phyloP scores from a whole-genome alignment of 768 basidiomycete genomes.

The Podaxis mareebaensis region DNA sequence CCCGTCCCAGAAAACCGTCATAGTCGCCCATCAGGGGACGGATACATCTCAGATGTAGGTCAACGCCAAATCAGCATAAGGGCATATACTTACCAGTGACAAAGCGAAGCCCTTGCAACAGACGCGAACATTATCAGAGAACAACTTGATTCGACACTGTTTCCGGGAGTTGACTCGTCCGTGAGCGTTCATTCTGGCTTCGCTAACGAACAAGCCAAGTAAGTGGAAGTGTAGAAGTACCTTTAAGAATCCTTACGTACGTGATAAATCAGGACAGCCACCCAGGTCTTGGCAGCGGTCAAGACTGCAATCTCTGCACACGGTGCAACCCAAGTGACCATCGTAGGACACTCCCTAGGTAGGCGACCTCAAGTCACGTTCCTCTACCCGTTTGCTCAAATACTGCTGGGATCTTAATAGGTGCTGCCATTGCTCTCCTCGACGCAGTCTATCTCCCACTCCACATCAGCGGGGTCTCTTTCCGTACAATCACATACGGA shows the following conservation, averaged over 20 bases:
- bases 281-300: slow-evolving; percentile 40
- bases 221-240: slow-evolving; percentile 7
- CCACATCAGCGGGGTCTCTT: slow-evolving; percentile 15
- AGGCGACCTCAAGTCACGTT: slow-evolving; percentile 17
- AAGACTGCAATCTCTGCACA: slow-evolving; percentile 33
- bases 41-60: slow-evolving; percentile 19
- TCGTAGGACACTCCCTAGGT: slow-evolving; percentile 48
- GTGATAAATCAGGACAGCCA: slow-evolving; percentile 35
- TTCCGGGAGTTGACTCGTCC: slow-evolving; percentile 41
- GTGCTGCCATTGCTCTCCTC: slow-evolving; percentile 14
- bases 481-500: slow-evolving; percentile 18
- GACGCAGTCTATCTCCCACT: slow-evolving; percentile 13
- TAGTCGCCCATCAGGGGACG: slow-evolving; percentile 29
- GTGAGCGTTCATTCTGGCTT: slow-evolving; percentile 48
- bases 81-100: not conserved
- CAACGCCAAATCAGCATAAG: too few relatives aligned
- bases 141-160: slow-evolving; percentile 35
- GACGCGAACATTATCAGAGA: slow-evolving; percentile 36
- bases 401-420: not conserved
- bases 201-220: slow-evolving; percentile 40
- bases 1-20: slow-evolving; percentile 20
- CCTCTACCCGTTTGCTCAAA: slow-evolving; percentile 24
- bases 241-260: not conserved
- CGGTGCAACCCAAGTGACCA: slow-evolving; percentile 34
- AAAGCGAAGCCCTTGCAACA: slow-evolving; percentile 40